A percentile compares a stretch with the other conserved stretches of the same genome.
Conservation (phyloP, 2,329 filamentous ascomycete genomes). For the Aspergillus flavus region DNA sequence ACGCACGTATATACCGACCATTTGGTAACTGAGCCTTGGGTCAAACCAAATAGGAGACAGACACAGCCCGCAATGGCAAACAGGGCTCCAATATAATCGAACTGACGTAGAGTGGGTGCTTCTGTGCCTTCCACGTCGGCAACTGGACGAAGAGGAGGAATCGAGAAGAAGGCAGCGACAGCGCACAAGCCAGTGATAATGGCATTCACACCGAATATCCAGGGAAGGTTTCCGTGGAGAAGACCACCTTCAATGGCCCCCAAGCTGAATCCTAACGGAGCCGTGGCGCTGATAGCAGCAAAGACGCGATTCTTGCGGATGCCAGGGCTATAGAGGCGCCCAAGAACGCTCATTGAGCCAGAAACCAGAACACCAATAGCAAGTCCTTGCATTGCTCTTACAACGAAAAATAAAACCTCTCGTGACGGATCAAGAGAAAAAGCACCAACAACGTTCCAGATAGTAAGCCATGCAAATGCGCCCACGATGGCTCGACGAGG, state of each 20-base stretch:
- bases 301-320: constrained; percentile 53
- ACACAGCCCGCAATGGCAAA: constrained; percentile 55
- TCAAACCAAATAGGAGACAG: constrained; percentile 60
- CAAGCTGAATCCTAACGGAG: constrained; percentile 48
- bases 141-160: constrained; percentile 40
- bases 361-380: constrained; percentile 54
- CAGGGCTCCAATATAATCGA: constrained; percentile 46
- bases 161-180: constrained; percentile 42
- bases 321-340: constrained; percentile 49
- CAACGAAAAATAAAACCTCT: constrained; percentile 39
- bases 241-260: constrained; percentile 49
- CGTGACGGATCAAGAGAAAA: constrained; percentile 41
- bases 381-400: constrained; percentile 49
- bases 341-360: constrained; percentile 52
- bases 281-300: constrained; percentile 51
- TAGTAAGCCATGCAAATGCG: constrained; percentile 46
- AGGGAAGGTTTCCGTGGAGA: constrained; percentile 41
- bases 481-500: constrained; percentile 47
- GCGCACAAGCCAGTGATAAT: constrained; percentile 42
- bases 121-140: constrained; percentile 33
- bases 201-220: constrained; percentile 50
- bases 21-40: constrained; percentile 53
- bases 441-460: constrained; percentile 44
- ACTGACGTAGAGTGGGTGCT: constrained; percentile 33
- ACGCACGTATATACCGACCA: constrained; percentile 55